A percentile compares a stretch with the other conserved stretches of the same genome.
phyloP scores from a whole-genome alignment of 2,329 filamentous ascomycete species.

The Bisporella sp. region DNA sequence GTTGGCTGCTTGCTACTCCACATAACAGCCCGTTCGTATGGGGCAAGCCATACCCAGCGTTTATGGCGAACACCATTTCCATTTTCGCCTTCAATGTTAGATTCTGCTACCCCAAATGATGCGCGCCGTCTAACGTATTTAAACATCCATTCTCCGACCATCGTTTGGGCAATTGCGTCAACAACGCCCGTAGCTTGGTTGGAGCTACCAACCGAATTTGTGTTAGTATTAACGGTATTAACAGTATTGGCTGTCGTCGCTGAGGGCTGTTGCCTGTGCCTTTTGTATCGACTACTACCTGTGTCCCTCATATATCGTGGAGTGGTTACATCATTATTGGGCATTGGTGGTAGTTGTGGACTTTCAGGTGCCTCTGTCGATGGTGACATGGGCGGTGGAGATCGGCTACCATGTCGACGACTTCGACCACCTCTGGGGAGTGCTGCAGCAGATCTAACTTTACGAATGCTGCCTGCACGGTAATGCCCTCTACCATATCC shows the following conservation, averaged over 20 bases:
- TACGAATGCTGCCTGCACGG: conserved; percentile 62
- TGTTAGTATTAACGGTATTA: conserved; percentile 26
- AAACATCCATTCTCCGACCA: conserved; percentile 98
- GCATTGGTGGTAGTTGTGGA: conserved; percentile 64
- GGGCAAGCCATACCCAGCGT: conserved; percentile 97
- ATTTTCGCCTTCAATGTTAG: conserved; percentile 61
- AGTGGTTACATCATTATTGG: conserved; percentile 63
- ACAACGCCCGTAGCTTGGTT: conserved; percentile 74
- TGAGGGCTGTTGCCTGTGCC: conserved; percentile 51
- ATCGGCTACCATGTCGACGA: conserved; percentile 47
- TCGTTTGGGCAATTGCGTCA: conserved; percentile 93
- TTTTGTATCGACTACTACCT: conserved; percentile 35
- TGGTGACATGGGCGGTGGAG: conserved; percentile 59
- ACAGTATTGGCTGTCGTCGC: conserved; percentile 49
- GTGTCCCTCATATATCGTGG: conserved; percentile 38
- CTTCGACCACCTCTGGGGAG: conserved; percentile 50
- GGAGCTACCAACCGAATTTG: conserved; percentile 48
- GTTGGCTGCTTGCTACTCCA: conserved; percentile 98
- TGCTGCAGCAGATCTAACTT: conserved; percentile 75
- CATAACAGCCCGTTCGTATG: conserved; percentile 91
- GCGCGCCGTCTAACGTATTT: conserved; percentile 84
- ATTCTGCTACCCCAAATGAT: conserved; percentile 76
- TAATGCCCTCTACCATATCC: conserved; percentile 43
- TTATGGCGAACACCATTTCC: conserved; percentile 71
- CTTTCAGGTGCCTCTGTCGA: conserved; percentile 64